Percentiles rank a stretch among this genome's conserved stretches.
These are phyloP conservation scores for Microbotryum violaceum DNA, from an alignment of 1,284 basidiomycete species.

Conservation along the genomic window DNA sequence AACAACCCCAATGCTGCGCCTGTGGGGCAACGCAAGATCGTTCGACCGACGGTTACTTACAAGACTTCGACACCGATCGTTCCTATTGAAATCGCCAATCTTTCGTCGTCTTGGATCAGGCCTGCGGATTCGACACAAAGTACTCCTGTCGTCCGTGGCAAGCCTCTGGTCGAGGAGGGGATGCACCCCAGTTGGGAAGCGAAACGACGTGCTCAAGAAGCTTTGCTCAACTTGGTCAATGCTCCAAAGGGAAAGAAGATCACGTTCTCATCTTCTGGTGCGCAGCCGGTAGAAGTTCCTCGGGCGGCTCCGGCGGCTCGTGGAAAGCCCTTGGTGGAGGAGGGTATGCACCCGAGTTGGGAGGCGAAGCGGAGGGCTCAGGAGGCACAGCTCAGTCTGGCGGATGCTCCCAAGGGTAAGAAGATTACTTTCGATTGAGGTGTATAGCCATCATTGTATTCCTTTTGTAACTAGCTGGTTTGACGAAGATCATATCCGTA, in stretches of 20 bases:
- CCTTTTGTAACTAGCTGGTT: too few species aligned
- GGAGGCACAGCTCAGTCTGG: constrained; percentile 46
- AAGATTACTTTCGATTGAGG: constrained; percentile 45
- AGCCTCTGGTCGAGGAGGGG: constrained; percentile 42
- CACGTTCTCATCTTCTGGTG: constrained; percentile 37
- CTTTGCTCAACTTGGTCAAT: constrained; percentile 36
- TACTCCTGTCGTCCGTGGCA: constrained; percentile 26
- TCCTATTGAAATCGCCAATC: constrained; percentile 2
- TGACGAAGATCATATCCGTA: too few species aligned
- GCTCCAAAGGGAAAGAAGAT: constrained; percentile 46
- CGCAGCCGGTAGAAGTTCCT: too few species aligned
- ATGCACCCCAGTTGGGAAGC: constrained; percentile 95
- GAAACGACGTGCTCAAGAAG: constrained; percentile 66
- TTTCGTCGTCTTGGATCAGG: constrained; percentile 7
- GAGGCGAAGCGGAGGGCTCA: constrained; percentile 75
- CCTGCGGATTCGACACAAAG: constrained; percentile 14
- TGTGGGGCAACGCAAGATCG: constrained; percentile 1
- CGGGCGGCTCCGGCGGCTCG: too few species aligned
- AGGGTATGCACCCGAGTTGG: constrained; percentile 79
- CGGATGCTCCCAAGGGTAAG: constrained; percentile 39
- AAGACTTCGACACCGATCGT: constrained; percentile 1
- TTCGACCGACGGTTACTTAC: constrained; percentile 4
- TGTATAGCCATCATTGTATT: too few species aligned
- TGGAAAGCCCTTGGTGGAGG: constrained; percentile 38
- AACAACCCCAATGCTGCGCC: constrained; percentile 21